A percentile compares a stretch with the other conserved stretches of the same genome.
Evolutionary conservation across 2,329 filamentous ascomycete species (phyloP).

Genomic region (Uncinocarpus reesii): DNA sequence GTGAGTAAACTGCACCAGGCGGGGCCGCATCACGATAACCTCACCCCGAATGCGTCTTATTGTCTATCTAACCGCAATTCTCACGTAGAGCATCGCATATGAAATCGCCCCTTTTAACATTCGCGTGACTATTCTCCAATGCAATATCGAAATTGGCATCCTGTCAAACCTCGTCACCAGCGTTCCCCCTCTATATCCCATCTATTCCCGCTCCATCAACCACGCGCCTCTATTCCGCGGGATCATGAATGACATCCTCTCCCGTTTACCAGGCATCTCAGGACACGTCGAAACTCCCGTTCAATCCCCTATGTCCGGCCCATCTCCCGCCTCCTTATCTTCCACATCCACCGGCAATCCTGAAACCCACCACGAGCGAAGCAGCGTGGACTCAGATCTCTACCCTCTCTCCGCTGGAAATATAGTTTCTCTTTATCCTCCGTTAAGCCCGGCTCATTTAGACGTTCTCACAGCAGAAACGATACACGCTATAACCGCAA

Average conservation of each 20-base stretch:
- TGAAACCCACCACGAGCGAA: conserved; percentile 11
- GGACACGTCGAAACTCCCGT: conserved; percentile 24
- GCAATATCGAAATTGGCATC: conserved; percentile 81
- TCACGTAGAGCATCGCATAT: conserved; percentile 62
- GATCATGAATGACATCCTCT: conserved; percentile 69
- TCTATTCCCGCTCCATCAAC: conserved; percentile 58
- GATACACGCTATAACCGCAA: conserved; percentile 79
- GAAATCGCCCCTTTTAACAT: conserved; percentile 96
- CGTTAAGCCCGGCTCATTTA: conserved; percentile 56
- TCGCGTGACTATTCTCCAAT: conserved; percentile 90
- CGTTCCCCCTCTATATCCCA: conserved; percentile 61
- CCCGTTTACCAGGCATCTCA: conserved; percentile 58
- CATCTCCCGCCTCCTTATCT: conserved; percentile 2
- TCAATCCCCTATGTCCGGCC: not conserved
- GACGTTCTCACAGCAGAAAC: conserved; percentile 76
- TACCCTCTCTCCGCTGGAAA: conserved; percentile 33
- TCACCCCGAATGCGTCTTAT: not conserved
- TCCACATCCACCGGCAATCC: not conserved
- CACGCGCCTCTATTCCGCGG: conserved; percentile 72
- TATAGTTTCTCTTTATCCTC: conserved; percentile 62
- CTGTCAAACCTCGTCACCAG: conserved; percentile 80
- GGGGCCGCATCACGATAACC: not conserved
- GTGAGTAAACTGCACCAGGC: conserved; percentile 30
- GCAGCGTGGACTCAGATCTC: conserved; percentile 9
- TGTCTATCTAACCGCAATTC: not conserved